A percentile compares a stretch with the other conserved stretches of the same genome.
Evolutionary conservation across 768 basidiomycete species (phyloP).

Genomic region (Panus rudis): DNA sequence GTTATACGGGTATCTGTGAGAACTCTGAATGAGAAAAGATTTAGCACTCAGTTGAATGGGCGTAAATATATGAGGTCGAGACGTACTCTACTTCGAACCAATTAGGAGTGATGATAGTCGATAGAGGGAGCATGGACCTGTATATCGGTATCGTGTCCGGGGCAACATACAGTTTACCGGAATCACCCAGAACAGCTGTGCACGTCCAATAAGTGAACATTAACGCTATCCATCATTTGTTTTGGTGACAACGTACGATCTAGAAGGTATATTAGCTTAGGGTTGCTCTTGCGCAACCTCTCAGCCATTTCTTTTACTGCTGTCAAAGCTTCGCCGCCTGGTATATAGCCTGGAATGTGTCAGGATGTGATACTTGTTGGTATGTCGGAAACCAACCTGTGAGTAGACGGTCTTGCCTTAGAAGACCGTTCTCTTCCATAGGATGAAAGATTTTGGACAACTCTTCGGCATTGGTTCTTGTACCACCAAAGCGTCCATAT

Average conservation of each 20-base stretch:
- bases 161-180: slow-evolving; percentile 83
- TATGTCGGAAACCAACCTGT: slow-evolving; percentile 56
- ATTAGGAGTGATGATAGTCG: slow-evolving; percentile 94
- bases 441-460: slow-evolving; percentile 66
- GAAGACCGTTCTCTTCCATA: slow-evolving; percentile 71
- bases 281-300: slow-evolving; percentile 50
- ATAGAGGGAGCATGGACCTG: slow-evolving; percentile 66
- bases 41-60: slow-evolving; percentile 4
- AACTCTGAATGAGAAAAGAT: slow-evolving; percentile 46
- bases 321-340: slow-evolving; percentile 69
- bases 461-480: slow-evolving; percentile 70
- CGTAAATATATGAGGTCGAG: neutral
- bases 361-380: too few species aligned
- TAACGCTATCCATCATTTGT: neutral
- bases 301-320: slow-evolving; percentile 57
- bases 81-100: slow-evolving; percentile 96
- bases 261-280: slow-evolving; percentile 73
- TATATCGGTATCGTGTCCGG: slow-evolving; percentile 85
- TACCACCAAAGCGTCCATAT: slow-evolving; percentile 76
- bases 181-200: slow-evolving; percentile 90
- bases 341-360: slow-evolving; percentile 67
- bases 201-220: too few species aligned
- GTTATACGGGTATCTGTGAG: slow-evolving; percentile 67
- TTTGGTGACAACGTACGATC: slow-evolving; percentile 71
- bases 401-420: slow-evolving; percentile 64